These are phyloP conservation scores for Dothidotthia symphoricarpi DNA, from an alignment of 2,329 filamentous ascomycete species.

Conservation along the genomic window DNA sequence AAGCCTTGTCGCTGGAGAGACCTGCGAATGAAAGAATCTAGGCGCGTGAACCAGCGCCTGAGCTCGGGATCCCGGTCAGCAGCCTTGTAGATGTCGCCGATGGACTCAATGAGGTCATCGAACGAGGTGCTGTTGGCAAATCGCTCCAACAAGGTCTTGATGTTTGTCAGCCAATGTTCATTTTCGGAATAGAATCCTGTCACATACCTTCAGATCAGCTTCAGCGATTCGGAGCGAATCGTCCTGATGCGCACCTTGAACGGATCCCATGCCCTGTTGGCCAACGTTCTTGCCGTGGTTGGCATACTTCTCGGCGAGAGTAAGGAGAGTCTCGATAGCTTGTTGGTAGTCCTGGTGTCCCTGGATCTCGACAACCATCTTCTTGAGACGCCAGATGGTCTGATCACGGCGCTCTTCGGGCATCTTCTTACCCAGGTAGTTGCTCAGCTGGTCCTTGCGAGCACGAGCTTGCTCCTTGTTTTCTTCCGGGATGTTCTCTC, in stretches of 20 bases:
- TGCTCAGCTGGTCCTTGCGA: constrained; percentile 55
- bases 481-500: constrained; percentile 66
- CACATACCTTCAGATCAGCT: constrained; percentile 69
- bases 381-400: constrained; percentile 89
- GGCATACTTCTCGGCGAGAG: constrained; percentile 80
- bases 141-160: constrained; percentile 80
- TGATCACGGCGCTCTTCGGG: constrained; percentile 91
- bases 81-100: constrained; percentile 82
- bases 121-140: constrained; percentile 93
- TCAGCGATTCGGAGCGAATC: constrained; percentile 69
- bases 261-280: constrained; percentile 63
- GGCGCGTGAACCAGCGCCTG: constrained; percentile 79
- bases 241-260: constrained; percentile 69
- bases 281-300: constrained; percentile 68
- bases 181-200: constrained; percentile 41
- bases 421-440: constrained; percentile 83
- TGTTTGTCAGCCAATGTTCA: constrained; percentile 51
- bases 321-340: constrained; percentile 84
- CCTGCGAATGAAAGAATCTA: constrained; percentile 76
- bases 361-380: constrained; percentile 96
- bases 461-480: constrained; percentile 31
- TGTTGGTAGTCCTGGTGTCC: constrained; percentile 90
- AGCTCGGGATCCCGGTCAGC: constrained; percentile 85
- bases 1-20: constrained; percentile 88
- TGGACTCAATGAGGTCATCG: constrained; percentile 79